phyloP scores from a whole-genome alignment of 257 asterid genomes.

The Linderniella brevidens region DNA sequence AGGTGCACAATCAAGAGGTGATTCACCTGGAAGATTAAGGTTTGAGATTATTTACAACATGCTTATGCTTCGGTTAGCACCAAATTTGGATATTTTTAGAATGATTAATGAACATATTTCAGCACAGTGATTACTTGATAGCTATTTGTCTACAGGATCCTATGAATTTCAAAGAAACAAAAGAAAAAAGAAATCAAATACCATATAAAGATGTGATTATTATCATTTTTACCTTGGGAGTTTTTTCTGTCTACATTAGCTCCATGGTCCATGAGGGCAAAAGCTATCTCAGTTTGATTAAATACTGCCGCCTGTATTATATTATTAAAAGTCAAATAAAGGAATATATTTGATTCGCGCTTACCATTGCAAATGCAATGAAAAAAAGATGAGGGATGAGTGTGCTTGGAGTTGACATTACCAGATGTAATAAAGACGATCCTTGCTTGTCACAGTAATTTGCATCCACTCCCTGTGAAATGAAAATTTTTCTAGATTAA shows the following conservation, averaged over 20 bases:
- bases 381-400: conserved; percentile 7
- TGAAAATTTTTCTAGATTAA: conserved; percentile 7
- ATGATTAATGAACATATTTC: too few relatives aligned
- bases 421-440: conserved; percentile 80
- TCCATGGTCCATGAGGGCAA: conserved; percentile 82
- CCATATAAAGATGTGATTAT: not conserved
- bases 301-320: conserved; percentile 80
- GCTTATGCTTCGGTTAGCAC: too few relatives aligned
- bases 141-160: too few relatives aligned
- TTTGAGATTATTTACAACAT: conserved; percentile 1
- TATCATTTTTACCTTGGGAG: conserved; percentile 64
- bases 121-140: too few relatives aligned
- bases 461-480: conserved; percentile 77
- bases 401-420: conserved; percentile 13
- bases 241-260: conserved; percentile 59
- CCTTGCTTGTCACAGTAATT: conserved; percentile 91
- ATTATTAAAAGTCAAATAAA: conserved; percentile 1
- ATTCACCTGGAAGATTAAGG: conserved; percentile 52
- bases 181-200: conserved; percentile 7
- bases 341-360: too few relatives aligned
- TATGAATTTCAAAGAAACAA: too few relatives aligned
- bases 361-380: too few relatives aligned
- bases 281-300: conserved; percentile 81
- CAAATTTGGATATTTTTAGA: too few relatives aligned
- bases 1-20: conserved; percentile 94